phyloP scores from a whole-genome alignment of 805 yeast genomes.

The Lipomyces kockii region DNA sequence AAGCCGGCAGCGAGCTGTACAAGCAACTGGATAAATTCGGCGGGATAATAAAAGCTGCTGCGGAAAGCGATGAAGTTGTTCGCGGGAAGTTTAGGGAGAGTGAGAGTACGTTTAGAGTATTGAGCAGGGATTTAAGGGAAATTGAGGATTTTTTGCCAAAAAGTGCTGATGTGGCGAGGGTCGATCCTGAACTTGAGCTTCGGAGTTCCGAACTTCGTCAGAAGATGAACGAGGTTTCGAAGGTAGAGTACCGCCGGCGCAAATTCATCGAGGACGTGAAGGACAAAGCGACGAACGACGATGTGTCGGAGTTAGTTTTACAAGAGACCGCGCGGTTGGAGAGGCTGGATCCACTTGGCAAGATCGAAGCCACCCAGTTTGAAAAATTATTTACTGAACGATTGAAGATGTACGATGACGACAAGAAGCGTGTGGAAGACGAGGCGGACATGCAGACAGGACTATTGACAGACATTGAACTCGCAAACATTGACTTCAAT shows the following conservation, averaged over 20 bases:
- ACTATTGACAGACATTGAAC: slow-evolving; percentile 49
- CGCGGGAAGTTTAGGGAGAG: slow-evolving; percentile 54
- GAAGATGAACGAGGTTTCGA: slow-evolving; percentile 33
- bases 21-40: slow-evolving; percentile 53
- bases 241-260: slow-evolving; percentile 38
- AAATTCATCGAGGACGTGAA: slow-evolving; percentile 36
- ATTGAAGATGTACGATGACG: slow-evolving; percentile 54
- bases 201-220: slow-evolving; percentile 43
- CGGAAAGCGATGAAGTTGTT: slow-evolving; percentile 63
- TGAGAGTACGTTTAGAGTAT: slow-evolving; percentile 52
- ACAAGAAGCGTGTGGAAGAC: slow-evolving; percentile 53
- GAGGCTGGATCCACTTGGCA: slow-evolving; percentile 27
- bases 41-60: slow-evolving; percentile 60
- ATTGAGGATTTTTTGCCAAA: slow-evolving; percentile 44
- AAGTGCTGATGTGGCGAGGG: slow-evolving; percentile 41
- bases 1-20: slow-evolving; percentile 50
- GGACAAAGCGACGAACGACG: slow-evolving; percentile 28
- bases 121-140: slow-evolving; percentile 47
- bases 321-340: slow-evolving; percentile 32
- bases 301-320: slow-evolving; percentile 22
- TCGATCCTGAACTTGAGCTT: slow-evolving; percentile 48
- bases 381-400: slow-evolving; percentile 39
- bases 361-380: slow-evolving; percentile 36
- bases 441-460: slow-evolving; percentile 49
- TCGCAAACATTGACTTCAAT: slow-evolving; percentile 37